phyloP scores from a whole-genome alignment of 2,329 filamentous ascomycete species.

The Neonectria magnoliae region DNA sequence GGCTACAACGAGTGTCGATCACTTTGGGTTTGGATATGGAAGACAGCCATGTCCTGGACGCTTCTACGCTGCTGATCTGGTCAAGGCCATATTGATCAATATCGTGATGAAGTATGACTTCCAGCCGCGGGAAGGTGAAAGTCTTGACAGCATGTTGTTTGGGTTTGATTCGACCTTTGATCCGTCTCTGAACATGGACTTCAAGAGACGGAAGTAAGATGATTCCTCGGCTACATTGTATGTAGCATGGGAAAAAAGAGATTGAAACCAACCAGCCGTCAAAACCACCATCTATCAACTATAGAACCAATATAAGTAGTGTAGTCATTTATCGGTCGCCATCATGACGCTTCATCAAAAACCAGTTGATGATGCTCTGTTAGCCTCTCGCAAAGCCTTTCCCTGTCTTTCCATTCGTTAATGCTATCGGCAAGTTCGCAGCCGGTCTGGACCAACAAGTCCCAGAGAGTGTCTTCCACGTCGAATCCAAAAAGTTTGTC shows the following conservation, averaged over 20 bases:
- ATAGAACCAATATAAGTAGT: neutral
- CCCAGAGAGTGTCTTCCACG: conserved; percentile 23
- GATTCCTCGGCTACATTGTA: no score
- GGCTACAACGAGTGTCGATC: conserved; percentile 46
- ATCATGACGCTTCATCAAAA: conserved; percentile 14
- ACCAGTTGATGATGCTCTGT: conserved; percentile 24
- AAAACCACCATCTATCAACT: neutral
- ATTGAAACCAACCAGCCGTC: neutral
- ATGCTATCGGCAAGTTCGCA: conserved; percentile 23
- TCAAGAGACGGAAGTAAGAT: neutral
- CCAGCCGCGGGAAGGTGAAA: neutral
- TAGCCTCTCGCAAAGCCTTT: conserved; percentile 18
- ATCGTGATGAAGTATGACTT: conserved; percentile 42
- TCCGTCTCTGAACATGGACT: neutral
- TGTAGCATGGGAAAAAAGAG: neutral
- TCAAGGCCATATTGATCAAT: conserved; percentile 48
- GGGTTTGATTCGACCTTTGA: conserved; percentile 1
- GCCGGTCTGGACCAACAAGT: conserved; percentile 23
- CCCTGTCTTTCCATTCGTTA: conserved; percentile 15
- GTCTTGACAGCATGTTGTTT: neutral
- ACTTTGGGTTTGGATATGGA: conserved; percentile 53
- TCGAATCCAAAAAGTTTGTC: conserved; percentile 18
- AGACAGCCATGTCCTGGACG: conserved; percentile 54
- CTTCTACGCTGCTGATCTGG: conserved; percentile 54
- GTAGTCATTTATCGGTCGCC: neutral